Base-by-base conservation (phyloP, 371 early-diverging fungal genomes). In the Nematocida sp. region DNA sequence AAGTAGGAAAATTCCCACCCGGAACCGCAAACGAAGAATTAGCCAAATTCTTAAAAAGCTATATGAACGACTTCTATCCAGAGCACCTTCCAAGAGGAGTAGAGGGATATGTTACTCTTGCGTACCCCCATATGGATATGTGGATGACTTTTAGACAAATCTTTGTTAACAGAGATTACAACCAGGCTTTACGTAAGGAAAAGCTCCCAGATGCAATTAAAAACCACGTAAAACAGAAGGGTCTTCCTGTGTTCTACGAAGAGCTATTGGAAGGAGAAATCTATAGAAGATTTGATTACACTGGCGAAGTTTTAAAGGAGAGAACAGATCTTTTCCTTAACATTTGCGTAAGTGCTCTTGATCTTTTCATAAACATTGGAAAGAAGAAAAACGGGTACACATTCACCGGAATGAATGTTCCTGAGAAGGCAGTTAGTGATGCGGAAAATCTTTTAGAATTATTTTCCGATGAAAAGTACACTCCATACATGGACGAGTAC, bases 51-150 rank as follows among this genome's bases (percentile, higher is more conserved):
- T 50, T 61, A 7, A 39, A 47, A 45, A 42, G 5, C 18, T 40
- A 71, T 25, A 5, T 71, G 2, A 38, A 25, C 4, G 75, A 61
- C 55, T 16, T 5, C 5, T 68, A 50, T 39, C 39, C 61, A 36
- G 64, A 68, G 13, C 75, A 71, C 48, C 20, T 71, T 7, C 75
- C 75, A 49, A 40, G 75, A 63, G 20, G 18, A 11, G 48, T 30
- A 13, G 63, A 13, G 9, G 30, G 48, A 25, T 42, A 61, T 48
- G 16, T 61, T 23, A 71, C 61, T 23, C 39, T 71, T 38, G 51
- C 57, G 1, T 71, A 33, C 55, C 75, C 75, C 20, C 40, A 61
- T 38, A 35, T 49, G 25, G 75, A 71, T 25, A 5, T 71, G 16
- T 57, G 36, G 26, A 23, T 71, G 11, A 32, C 13, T 5, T 30